Base-by-base conservation (phyloP, 345 rosid genomes). In the Adansonia digitata region DNA sequence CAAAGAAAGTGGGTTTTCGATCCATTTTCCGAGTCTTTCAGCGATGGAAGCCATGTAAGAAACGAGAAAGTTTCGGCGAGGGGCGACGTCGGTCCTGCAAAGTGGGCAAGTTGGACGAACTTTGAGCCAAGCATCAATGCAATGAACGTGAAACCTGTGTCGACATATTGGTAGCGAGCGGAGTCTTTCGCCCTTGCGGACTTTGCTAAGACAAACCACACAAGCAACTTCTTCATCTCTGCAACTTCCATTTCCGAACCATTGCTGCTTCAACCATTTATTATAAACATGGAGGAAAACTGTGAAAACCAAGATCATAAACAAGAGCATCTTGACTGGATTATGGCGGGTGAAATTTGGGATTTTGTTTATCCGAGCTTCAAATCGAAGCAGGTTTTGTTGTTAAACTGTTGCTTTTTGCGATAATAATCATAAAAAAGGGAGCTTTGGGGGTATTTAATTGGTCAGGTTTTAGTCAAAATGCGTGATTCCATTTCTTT, bases 41-140 rank as follows among this genome's bases (percentile, higher is more conserved):
- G 68, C 34, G 5, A 49, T 7, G 2, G 48, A 70, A 1, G 52
- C 48, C 52, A n/a, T 34, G 31, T 27, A n/a, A 31, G 74, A 67
- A 27, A 49, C 2, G 40, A 80, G 4, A 61, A 18, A 0, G 3
- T 52, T 12, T 5, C 9, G 18, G 31, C 24, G 5, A 18, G 61
- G 71, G 2, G 67, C 77, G 9, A 79, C 76, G 39, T 64, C 9
- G 31, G 51, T 56, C 51, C 78, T 70, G 69, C 80, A 83, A 35
- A 75, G 71, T 34, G 82, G 81, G 62, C 81, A 77, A 6, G 71
- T 75, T 1, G 75, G 51, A 17, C 67, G 74, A 2, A 69, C 60
- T 34, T 31, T 29, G 39, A 83, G 75, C 86, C 81, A 75, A 4
- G 72, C 46, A 31, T 74, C 75, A 69, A 83, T 80, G 74, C 81